Evolutionary conservation across 345 rosid species (phyloP), one percentile per base, ranked within the genome.

Genomic region (Jatropha curcas): DNA sequence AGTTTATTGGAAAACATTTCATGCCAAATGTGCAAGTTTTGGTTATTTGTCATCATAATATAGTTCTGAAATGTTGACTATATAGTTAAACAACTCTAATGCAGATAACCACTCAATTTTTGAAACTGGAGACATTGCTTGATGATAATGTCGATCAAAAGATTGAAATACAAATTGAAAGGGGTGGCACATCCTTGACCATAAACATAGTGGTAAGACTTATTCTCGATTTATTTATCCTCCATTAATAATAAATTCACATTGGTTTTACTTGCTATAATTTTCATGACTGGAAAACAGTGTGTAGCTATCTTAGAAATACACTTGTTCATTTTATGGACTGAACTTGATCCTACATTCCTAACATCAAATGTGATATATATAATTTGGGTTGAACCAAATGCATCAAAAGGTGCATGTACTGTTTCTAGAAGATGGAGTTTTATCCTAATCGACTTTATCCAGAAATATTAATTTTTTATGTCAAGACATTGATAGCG

Each of bases 71-170:
- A 53, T 68, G 61, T 27, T 48, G 12, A 37, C 1, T 1, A 7
- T 71, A 66, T 71, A n/a, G 20, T 13, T 46, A 5, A 45, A 48
- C 57, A 50, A 27, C 6, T 63, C 35, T 27, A 16, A 7, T 72
- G 82, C 87, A 95, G 99, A 93, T 95, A 41, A 84, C 85, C 70
- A 92, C 99, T 5, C 98, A 86, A 63, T 92, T 95, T 88, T 79
- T 92, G 75, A 87, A 68, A 71, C 76, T 95, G 88, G 99, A 92
- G 82, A 84, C 82, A 70, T 70, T 91, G 74, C 87, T 95, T 75
- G 99, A 95, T 85, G 97, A 91, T 50, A 77, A 85, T 77, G 93
- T 95, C 70, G 86, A 78, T 67, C 84, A 85, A 65, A 72, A 68
- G 53, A 75, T 95, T 79, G 88, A 82, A 76, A 62, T 95, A 71